Evolutionary conservation across 805 yeast species (phyloP).

Genomic region (Saccharomyces jurei): DNA sequence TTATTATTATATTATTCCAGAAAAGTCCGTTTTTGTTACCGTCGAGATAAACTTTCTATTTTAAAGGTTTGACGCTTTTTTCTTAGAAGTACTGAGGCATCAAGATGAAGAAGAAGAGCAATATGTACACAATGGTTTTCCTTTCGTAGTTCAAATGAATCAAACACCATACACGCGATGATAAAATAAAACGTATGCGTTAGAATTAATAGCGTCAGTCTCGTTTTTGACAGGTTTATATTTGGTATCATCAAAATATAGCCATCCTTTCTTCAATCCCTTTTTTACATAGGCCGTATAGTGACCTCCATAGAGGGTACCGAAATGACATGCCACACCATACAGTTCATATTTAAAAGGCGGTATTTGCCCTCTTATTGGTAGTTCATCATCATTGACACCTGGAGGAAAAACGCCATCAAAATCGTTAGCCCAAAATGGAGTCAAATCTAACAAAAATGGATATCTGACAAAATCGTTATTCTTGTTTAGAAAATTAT

Average conservation of each 20-base stretch:
- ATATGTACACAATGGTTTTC: background rate
- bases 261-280: conserved; percentile 56
- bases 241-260: conserved; percentile 72
- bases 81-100: background rate
- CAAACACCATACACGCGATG: conserved; percentile 33
- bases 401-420: conserved; percentile 26
- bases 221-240: conserved; percentile 46
- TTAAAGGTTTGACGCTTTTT: background rate
- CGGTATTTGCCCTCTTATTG: conserved; percentile 69
- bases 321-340: conserved; percentile 80
- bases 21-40: background rate
- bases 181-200: conserved; percentile 81
- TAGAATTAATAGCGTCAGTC: conserved; percentile 52
- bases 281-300: conserved; percentile 76
- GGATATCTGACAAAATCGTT: conserved; percentile 67
- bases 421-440: conserved; percentile 50
- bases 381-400: conserved; percentile 34
- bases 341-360: conserved; percentile 72
- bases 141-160: background rate
- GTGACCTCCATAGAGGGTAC: conserved; percentile 79
- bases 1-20: background rate
- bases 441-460: conserved; percentile 53
- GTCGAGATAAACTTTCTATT: background rate
- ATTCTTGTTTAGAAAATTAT: conserved; percentile 40
- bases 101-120: background rate